Conservation (phyloP, 148 eudicot genomes). For the Simmondsia chinensis region DNA sequence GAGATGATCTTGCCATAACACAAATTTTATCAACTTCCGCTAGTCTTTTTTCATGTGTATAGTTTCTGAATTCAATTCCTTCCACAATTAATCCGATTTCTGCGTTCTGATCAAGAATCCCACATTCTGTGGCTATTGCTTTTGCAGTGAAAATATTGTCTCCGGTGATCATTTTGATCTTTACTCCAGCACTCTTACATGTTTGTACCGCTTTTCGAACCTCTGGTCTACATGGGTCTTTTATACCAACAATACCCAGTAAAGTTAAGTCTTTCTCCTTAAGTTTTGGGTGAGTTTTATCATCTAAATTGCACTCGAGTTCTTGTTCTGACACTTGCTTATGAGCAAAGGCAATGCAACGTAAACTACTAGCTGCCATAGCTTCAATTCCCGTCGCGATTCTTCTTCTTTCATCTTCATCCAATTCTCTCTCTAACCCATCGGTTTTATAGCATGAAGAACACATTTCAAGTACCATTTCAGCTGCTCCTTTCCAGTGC, state of each 20-base stretch:
- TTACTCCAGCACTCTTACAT: slow-evolving; percentile 64
- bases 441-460: slow-evolving; percentile 25
- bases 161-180: slow-evolving; percentile 80
- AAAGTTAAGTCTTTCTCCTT: slow-evolving; percentile 44
- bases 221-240: slow-evolving; percentile 84
- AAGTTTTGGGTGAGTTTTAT: slow-evolving; percentile 20
- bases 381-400: slow-evolving; percentile 55
- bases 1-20: slow-evolving; percentile 88
- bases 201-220: slow-evolving; percentile 45
- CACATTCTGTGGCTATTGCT: slow-evolving; percentile 84
- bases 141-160: slow-evolving; percentile 81
- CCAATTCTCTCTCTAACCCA: slow-evolving; percentile 29
- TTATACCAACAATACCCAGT: slow-evolving; percentile 71
- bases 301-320: slow-evolving; percentile 11
- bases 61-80: slow-evolving; percentile 59
- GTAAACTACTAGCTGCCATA: slow-evolving; percentile 81
- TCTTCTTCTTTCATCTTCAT: slow-evolving; percentile 30
- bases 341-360: slow-evolving; percentile 89
- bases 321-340: slow-evolving; percentile 19
- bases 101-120: slow-evolving; percentile 42
- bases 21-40: slow-evolving; percentile 39
- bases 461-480: slow-evolving; percentile 58
- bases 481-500: slow-evolving; percentile 96
- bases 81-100: slow-evolving; percentile 51
- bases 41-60: slow-evolving; percentile 52